Evolutionary conservation across 306 rosid species (phyloP), one percentile per base, ranked within the genome.

Genomic region (Cajanus cajan): DNA sequence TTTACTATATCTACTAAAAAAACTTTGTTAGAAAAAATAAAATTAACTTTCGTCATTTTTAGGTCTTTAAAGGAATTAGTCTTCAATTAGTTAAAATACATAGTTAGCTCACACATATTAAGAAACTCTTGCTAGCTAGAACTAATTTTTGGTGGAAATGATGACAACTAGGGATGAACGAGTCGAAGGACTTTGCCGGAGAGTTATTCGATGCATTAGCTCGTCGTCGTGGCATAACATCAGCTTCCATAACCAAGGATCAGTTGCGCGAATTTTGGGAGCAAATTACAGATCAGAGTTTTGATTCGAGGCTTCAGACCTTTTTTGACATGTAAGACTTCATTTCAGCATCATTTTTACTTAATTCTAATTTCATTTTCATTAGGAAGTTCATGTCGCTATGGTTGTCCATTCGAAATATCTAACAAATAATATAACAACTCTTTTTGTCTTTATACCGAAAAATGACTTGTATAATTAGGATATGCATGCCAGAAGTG

Each of bases 231-330:
- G 92, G 92, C 13, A 89, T 90, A 62, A 59, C 71, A 5, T 72
- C 94, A 1, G 52, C 80, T 72, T 87, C 90, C 58, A 78, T 92
- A 77, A 90, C 81, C 0, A 90, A 86, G 69, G 82, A 33, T 37
- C 88, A 94, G 76, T 54, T 94, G 59, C 87, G 87, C 12, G 97
- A 83, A 76, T 94, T 94, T 24, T 94, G 98, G 98, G 97, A 94
- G 24, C 96, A 92, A 21, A 92, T 94, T 68, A 55, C 92, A 0
- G 93, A 94, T 83, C 86, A 84, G 80, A 92, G 98, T 76, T 94
- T 94, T 62, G 94, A 94, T 77, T 88, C 98, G 5, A 86, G 96
- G 82, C 88, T 94, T 22, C 98, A 92, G 73, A 92, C 92, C 8
- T 94, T 94, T 79, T 94, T 94, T 74, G 98, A 90, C 82, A 92